Base-by-base conservation (phyloP, 352 stramenopile genomes). In the Globisporangium orthogonon region DNA sequence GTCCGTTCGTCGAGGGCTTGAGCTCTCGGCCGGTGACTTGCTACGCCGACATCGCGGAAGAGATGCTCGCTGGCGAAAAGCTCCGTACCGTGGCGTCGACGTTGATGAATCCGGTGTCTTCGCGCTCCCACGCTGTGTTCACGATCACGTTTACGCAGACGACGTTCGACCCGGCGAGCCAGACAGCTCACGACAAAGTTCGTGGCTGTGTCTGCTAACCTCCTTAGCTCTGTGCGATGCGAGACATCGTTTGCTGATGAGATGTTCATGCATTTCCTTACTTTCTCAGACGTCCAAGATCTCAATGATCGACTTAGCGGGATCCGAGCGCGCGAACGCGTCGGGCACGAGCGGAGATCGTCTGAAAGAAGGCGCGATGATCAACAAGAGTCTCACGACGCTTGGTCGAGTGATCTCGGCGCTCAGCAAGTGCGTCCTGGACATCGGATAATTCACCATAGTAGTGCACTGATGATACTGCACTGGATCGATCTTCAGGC, bases 61-160 rank as follows among this genome's bases (percentile, higher is more conserved):
- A 91, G 51, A 83, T 93, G 67, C 54, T 89, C 0, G 74, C 79
- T 10, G 96, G 96, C 7, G 97, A 98, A 59, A 97, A 97, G 58
- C 90, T 98, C 37, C 67, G 97, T 11, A 98, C 89, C 2, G 93
- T 98, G 6, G 96, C 91, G 0, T 83, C 89, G 10, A 99, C 96
- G 17, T 73, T 98, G 2, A 99, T 99, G 97, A 99, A 99, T 74
- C 62, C 89, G 1, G 90, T 93, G 2, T 98, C 91, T 0, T 98
- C 91, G 15, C 87, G 97, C 6, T 98, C 94, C 11, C 96, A 99
- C 67, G 94, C 92, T 0, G 94, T 99, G 52, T 99, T 99, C 59
- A 98, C 88, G 15, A 97, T 99, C 62, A 96, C 97, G 7, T 75
- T 94, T 45, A 94, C 80, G 1, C 84, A 94, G 53, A 89, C 81